Evolutionary conservation across 169 alveolate species (phyloP).

Genomic region (Cryptosporidium bovis): DNA sequence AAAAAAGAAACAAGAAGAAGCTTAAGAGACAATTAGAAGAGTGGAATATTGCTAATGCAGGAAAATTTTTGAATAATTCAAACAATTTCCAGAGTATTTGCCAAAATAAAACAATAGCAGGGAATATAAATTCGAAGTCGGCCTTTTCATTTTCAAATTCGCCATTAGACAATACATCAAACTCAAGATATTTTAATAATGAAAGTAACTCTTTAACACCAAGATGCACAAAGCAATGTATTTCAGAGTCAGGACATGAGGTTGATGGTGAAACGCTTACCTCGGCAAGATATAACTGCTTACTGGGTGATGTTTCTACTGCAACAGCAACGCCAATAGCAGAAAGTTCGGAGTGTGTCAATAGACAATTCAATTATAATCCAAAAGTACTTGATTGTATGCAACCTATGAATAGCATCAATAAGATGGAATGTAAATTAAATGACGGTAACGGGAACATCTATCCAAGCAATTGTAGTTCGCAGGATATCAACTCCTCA

Average conservation of each 20-base stretch:
- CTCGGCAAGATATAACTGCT: conserved; percentile 18
- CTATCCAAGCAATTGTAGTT: conserved; percentile 11
- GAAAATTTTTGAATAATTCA: conserved; percentile 25
- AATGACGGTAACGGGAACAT: conserved; percentile 11
- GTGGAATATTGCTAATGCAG: conserved; percentile 58
- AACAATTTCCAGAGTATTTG: conserved; percentile 21
- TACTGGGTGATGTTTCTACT: conserved; percentile 68
- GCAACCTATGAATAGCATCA: conserved; percentile 11
- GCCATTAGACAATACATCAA: conserved; percentile 7
- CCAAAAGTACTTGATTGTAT: conserved; percentile 57
- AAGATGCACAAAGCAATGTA: conserved; percentile 67
- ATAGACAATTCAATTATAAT: conserved; percentile 35
- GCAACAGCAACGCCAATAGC: conserved; percentile 71
- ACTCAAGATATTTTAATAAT: conserved; percentile 22
- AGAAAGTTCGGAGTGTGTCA: conserved; percentile 26
- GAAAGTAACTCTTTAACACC: conserved; percentile 62
- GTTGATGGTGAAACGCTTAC: conserved; percentile 58
- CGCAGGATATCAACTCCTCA: conserved; percentile 7
- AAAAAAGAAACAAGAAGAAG: conserved; percentile 58
- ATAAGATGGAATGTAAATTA: conserved; percentile 3
- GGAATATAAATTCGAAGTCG: conserved; percentile 5
- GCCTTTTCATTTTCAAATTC: conserved; percentile 52
- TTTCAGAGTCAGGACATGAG: conserved; percentile 36
- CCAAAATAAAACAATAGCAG: conserved; percentile 9
- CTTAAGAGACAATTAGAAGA: conserved; percentile 29